A percentile compares a stretch with the other conserved stretches of the same genome.
Evolutionary conservation across 2,329 filamentous ascomycete genomes (phyloP).

Genomic region (Aspergillus arachidicola): DNA sequence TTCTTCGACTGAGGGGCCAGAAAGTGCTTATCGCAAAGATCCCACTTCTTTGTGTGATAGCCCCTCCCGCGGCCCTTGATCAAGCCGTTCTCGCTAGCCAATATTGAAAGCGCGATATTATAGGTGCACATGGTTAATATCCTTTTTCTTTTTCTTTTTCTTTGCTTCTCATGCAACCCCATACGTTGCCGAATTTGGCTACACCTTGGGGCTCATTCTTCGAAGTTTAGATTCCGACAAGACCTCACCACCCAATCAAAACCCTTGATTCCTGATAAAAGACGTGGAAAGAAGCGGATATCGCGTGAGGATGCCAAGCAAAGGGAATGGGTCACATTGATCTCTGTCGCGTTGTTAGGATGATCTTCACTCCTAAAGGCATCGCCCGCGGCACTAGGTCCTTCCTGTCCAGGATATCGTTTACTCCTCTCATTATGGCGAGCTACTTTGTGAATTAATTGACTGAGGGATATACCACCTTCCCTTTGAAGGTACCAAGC

Average conservation of each 20-base stretch:
- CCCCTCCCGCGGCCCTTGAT: background rate
- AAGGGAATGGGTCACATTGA: slow-evolving; percentile 15
- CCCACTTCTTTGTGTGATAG: slow-evolving; percentile 3
- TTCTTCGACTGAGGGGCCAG: background rate
- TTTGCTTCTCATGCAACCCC: slow-evolving; percentile 13
- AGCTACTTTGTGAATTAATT: background rate
- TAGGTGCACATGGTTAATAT: background rate
- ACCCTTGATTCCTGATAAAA: background rate
- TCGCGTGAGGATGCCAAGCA: slow-evolving; percentile 20
- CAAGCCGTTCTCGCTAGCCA: background rate
- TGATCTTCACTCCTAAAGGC: slow-evolving; percentile 1
- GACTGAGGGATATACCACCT: slow-evolving; percentile 16
- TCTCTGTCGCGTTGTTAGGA: slow-evolving; percentile 6
- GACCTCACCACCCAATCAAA: slow-evolving; percentile 11
- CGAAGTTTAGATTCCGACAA: slow-evolving; percentile 11
- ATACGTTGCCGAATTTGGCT: slow-evolving; percentile 7
- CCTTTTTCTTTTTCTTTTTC: slow-evolving; percentile 1
- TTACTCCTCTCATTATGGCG: background rate
- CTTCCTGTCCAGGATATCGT: slow-evolving; percentile 4
- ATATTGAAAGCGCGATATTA: slow-evolving; percentile 4
- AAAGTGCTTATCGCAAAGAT: slow-evolving; percentile 11
- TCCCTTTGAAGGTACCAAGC: slow-evolving; percentile 10
- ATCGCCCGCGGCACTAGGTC: slow-evolving; percentile 10
- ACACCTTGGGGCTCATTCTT: slow-evolving; percentile 12
- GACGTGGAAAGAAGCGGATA: slow-evolving; percentile 12